Conservation (phyloP, 116 monocot genomes). For the Iris pallida region DNA sequence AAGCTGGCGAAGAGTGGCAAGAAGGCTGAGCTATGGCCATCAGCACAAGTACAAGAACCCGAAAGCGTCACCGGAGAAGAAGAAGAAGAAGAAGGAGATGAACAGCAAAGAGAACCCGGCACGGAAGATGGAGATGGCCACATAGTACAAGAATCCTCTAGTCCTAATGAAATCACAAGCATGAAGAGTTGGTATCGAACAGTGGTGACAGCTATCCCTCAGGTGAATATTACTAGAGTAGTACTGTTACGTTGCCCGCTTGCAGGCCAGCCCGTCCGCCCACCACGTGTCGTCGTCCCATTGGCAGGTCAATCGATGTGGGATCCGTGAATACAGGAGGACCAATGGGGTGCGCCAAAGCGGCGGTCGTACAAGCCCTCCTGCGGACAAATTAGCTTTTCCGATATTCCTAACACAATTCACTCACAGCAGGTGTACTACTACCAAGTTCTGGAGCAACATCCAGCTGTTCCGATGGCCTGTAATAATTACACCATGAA, state of each 20-base stretch:
- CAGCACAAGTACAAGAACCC: slow-evolving; percentile 18
- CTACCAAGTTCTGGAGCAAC: not conserved
- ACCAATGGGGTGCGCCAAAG: too few relatives aligned
- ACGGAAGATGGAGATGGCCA: not conserved
- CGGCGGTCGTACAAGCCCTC: too few relatives aligned
- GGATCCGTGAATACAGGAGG: too few relatives aligned
- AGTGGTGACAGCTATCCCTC: not conserved
- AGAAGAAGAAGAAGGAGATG: not conserved
- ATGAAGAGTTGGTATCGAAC: not conserved
- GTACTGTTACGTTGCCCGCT: too few relatives aligned
- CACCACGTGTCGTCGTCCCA: too few relatives aligned
- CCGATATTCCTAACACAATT: not conserved
- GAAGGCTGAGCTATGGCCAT: slow-evolving; percentile 38
- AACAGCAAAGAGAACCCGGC: not conserved
- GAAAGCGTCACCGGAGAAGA: not conserved
- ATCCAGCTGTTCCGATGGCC: not conserved
- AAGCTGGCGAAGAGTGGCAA: slow-evolving; percentile 63
- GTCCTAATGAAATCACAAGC: too few relatives aligned
- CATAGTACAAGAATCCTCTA: not conserved
- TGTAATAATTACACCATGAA: slow-evolving; percentile 4
- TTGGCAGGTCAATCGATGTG: too few relatives aligned
- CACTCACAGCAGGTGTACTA: not conserved
- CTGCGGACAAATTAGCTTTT: too few relatives aligned
- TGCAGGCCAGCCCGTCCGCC: too few relatives aligned
- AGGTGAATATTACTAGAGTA: too few relatives aligned